Evolutionary conservation across 2,329 filamentous ascomycete species (phyloP).

Genomic region (Grosmannia huntii): DNA sequence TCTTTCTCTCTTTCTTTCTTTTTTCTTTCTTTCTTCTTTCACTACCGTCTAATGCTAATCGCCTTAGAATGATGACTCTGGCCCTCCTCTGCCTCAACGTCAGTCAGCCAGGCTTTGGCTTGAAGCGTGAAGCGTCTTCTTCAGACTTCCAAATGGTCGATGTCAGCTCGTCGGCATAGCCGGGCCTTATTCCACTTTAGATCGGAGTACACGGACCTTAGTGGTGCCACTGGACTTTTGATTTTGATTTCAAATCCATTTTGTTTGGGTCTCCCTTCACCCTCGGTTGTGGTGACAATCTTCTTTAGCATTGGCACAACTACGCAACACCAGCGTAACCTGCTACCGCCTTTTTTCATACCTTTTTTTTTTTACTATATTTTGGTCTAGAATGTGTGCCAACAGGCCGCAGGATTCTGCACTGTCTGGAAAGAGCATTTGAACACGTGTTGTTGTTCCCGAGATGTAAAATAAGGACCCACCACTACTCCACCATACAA

Average conservation of each 20-base stretch:
- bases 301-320: neutral
- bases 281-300: neutral
- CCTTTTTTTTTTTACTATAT: neutral
- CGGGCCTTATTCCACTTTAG: neutral
- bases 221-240: neutral
- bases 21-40: neutral
- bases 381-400: too few species aligned
- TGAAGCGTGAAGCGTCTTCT: neutral
- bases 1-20: neutral
- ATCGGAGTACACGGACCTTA: neutral
- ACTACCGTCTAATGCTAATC: neutral
- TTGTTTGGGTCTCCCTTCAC: neutral
- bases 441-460: neutral
- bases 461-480: neutral
- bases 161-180: neutral
- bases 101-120: slow-evolving; percentile 12
- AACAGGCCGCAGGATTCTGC: neutral
- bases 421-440: neutral
- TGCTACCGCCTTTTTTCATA: neutral
- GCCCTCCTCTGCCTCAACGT: slow-evolving; percentile 11
- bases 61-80: slow-evolving; percentile 6
- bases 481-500: neutral
- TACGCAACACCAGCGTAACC: neutral
- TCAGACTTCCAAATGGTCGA: neutral
- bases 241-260: neutral